Percentiles rank a stretch among this genome's conserved stretches.
Evolutionary conservation across 2,329 filamentous ascomycete genomes (phyloP).

Genomic region (Aurifilum marmelostoma): DNA sequence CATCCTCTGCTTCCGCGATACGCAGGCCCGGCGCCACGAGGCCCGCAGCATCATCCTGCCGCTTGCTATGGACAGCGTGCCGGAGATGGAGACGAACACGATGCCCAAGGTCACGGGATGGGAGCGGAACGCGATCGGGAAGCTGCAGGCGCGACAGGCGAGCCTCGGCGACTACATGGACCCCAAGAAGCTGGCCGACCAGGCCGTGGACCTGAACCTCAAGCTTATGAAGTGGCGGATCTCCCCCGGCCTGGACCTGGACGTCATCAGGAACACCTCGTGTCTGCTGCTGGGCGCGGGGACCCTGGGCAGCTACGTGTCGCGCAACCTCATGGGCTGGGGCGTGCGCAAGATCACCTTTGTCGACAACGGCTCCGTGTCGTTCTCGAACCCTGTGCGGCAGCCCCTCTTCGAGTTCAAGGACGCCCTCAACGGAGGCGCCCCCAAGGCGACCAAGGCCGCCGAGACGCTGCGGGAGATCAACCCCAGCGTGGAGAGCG

Average conservation of each 20-base stretch:
- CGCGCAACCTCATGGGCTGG: slow-evolving; percentile 91
- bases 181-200: slow-evolving; percentile 81
- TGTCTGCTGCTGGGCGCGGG: slow-evolving; percentile 91
- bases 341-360: slow-evolving; percentile 95
- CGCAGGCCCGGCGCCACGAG: slow-evolving; percentile 75
- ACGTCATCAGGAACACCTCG: slow-evolving; percentile 84
- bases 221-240: slow-evolving; percentile 99
- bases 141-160: slow-evolving; percentile 75
- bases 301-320: slow-evolving; percentile 92
- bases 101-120: slow-evolving; percentile 94
- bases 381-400: slow-evolving; percentile 93
- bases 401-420: slow-evolving; percentile 91
- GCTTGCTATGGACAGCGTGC: slow-evolving; percentile 57
- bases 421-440: slow-evolving; percentile 85
- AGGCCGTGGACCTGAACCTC: slow-evolving; percentile 92
- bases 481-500: slow-evolving; percentile 84
- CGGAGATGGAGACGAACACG: slow-evolving; percentile 47
- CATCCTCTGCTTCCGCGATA: slow-evolving; percentile 88
- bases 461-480: slow-evolving; percentile 81
- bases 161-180: slow-evolving; percentile 95
- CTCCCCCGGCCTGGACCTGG: slow-evolving; percentile 83
- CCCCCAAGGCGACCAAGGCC: slow-evolving; percentile 79
- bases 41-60: slow-evolving; percentile 79
- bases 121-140: slow-evolving; percentile 82
- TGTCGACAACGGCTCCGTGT: slow-evolving; percentile 89